Evolutionary conservation across 148 eudicot genomes (phyloP).

Genomic region (Polygonum maritimum): DNA sequence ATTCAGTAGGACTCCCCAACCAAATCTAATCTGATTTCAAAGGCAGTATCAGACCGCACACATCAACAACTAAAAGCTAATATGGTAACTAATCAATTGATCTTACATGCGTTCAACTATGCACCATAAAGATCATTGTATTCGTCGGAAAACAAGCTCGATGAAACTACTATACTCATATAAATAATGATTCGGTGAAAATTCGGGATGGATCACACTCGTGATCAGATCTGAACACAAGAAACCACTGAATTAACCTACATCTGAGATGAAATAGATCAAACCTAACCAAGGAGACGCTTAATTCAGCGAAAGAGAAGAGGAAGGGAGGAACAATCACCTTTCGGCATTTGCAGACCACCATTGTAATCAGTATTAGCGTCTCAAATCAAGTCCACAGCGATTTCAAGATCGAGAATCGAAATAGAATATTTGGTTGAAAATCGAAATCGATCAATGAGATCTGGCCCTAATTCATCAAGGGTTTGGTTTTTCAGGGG

Average conservation of each 20-base stretch:
- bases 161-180: background rate
- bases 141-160: background rate
- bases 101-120: background rate
- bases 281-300: background rate
- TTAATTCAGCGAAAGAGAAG: background rate
- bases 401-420: slow-evolving; percentile 13
- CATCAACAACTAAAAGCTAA: background rate
- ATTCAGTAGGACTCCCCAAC: background rate
- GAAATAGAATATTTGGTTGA: slow-evolving; percentile 13
- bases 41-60: background rate
- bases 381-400: background rate
- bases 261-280: background rate
- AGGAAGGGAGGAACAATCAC: slow-evolving; percentile 20
- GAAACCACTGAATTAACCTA: background rate
- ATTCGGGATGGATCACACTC: background rate
- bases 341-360: slow-evolving; percentile 99
- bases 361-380: slow-evolving; percentile 46
- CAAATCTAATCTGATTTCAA: background rate
- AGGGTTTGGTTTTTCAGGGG: slow-evolving; percentile 21
- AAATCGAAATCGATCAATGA: slow-evolving; percentile 6
- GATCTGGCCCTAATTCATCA: slow-evolving; percentile 15
- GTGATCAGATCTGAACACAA: slow-evolving; percentile 17
- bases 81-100: background rate
- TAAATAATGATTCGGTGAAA: background rate
- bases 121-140: background rate